Evolutionary conservation across 2,329 filamentous ascomycete genomes (phyloP).

Genomic region (Fusarium brachygibbosum): DNA sequence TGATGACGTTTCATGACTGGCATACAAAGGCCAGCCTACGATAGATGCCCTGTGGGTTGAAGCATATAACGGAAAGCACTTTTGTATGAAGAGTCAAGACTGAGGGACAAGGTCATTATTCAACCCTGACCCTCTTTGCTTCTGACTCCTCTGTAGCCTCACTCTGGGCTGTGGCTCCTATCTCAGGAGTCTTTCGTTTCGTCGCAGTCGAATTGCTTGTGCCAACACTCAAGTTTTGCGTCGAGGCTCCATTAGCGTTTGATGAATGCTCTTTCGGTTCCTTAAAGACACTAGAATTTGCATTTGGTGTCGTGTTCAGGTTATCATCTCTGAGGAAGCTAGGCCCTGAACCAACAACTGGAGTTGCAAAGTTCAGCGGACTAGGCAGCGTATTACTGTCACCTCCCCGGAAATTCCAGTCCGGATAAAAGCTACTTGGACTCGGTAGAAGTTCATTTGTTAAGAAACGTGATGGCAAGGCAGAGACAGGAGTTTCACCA

Average conservation of each 20-base stretch:
- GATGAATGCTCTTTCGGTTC: slow-evolving; percentile 12
- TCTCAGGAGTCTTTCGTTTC: slow-evolving; percentile 72
- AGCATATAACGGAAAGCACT: slow-evolving; percentile 28
- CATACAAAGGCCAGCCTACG: slow-evolving; percentile 40
- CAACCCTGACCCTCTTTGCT: slow-evolving; percentile 67
- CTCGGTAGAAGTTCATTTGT: slow-evolving; percentile 89
- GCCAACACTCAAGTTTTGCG: slow-evolving; percentile 42
- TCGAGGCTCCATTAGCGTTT: slow-evolving; percentile 26
- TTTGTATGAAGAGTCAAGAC: slow-evolving; percentile 15
- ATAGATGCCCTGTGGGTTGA: slow-evolving; percentile 21
- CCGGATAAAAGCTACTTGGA: slow-evolving; percentile 91
- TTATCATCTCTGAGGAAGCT: slow-evolving; percentile 73
- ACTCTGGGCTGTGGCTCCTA: slow-evolving; percentile 56
- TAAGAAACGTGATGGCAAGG: slow-evolving; percentile 91
- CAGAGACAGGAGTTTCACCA: slow-evolving; percentile 84
- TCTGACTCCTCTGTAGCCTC: slow-evolving; percentile 63
- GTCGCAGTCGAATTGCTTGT: slow-evolving; percentile 45
- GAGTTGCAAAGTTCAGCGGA: slow-evolving; percentile 92
- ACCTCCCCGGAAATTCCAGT: slow-evolving; percentile 81
- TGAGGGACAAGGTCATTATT: slow-evolving; percentile 49
- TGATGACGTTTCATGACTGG: slow-evolving; percentile 24
- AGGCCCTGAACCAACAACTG: slow-evolving; percentile 72
- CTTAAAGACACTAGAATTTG: slow-evolving; percentile 28
- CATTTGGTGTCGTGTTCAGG: slow-evolving; percentile 34
- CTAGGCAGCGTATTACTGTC: slow-evolving; percentile 92